Evolutionary conservation across 2,329 filamentous ascomycete species (phyloP), one percentile per base, ranked within the genome.

Genomic region (Aotearoamyces nothofagi): DNA sequence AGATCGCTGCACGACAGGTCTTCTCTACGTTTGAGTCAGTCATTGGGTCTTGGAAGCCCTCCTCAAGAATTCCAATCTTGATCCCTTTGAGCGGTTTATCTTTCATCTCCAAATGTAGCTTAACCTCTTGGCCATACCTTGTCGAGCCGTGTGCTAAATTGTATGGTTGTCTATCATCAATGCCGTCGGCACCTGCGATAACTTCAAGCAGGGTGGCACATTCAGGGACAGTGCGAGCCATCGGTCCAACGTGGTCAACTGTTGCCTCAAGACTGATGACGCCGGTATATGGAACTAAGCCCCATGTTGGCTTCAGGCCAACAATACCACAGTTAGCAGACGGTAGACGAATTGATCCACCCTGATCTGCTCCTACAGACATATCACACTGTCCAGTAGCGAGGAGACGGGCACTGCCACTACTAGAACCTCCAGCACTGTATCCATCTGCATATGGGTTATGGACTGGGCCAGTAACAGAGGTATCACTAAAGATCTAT

Each of bases 191-290:
- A 1, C 62, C 62, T 1, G 58, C 54, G 9, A 66, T 56, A 0
- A 49, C 55, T 30, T 64, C 55, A 0, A 66, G 46, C 9, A 55
- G 52, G 1, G 39, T 35, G 5, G 62, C 59, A 13, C 47, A 45
- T 10, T 63, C 58, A 3, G 47, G 34, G 0, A 60, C 52, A 1
- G 47, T 56, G 3, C 47, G 42, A 1, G 58, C 47, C 22, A 66
- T 48, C 0, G 60, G 59, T 0, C 61, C 61, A 0, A 49, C 51
- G 37, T 69, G 62, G 34, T 70, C 66, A 23, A 65, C 58, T 2
- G 61, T 54, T 0, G 61, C 53, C 33, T 66, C 60, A 0, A 60
- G 57, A 22, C 56, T 57, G 0, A 62, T 57, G 15, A 63, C 53
- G 0, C 42, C 42, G 2, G 41, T 46, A 20, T 41, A 45, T 9